These are phyloP conservation scores for Nepenthes gracilis DNA, from an alignment of 148 eudicot genomes.

Conservation along the genomic window DNA sequence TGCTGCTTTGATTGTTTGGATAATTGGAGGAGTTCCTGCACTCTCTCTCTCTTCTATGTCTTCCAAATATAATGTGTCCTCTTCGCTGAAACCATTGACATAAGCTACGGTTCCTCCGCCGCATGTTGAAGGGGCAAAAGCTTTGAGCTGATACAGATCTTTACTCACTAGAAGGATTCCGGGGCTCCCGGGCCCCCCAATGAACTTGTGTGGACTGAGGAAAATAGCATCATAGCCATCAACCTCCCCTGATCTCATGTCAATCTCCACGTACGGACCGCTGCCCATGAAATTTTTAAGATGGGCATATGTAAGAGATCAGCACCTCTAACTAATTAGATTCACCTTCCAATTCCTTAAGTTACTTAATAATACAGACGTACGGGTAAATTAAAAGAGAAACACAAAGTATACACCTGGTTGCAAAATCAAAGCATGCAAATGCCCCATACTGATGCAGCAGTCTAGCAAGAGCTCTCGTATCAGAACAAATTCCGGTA, in stretches of 20 bases:
- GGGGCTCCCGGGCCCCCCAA: constrained; percentile 39
- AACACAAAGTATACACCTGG: constrained; percentile 20
- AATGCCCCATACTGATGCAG: constrained; percentile 40
- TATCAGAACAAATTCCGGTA: constrained; percentile 41
- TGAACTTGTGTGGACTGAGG: constrained; percentile 37
- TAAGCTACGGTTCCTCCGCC: constrained; percentile 39
- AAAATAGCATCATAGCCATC: constrained; percentile 44
- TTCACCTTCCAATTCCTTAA: too few species aligned
- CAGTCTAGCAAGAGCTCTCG: constrained; percentile 22
- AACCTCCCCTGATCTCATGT: constrained; percentile 35
- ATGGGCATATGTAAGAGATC: too few species aligned
- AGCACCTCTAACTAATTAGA: too few species aligned
- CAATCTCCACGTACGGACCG: constrained; percentile 33
- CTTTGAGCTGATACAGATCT: constrained; percentile 23
- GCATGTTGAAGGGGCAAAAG: constrained; percentile 28
- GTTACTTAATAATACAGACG: too few species aligned
- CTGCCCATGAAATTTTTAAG: constrained; percentile 6
- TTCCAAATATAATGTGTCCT: constrained; percentile 28
- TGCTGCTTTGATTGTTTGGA: constrained; percentile 31
- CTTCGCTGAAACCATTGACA: constrained; percentile 25
- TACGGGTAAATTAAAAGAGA: too few species aligned
- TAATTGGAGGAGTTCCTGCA: constrained; percentile 39
- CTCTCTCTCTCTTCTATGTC: constrained; percentile 35
- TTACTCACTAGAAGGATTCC: constrained; percentile 38
- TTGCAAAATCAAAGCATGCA: constrained; percentile 46